These are phyloP conservation scores for Lecanoromycetidae sp. DNA, from an alignment of 2,329 filamentous ascomycete genomes.

Conservation along the genomic window DNA sequence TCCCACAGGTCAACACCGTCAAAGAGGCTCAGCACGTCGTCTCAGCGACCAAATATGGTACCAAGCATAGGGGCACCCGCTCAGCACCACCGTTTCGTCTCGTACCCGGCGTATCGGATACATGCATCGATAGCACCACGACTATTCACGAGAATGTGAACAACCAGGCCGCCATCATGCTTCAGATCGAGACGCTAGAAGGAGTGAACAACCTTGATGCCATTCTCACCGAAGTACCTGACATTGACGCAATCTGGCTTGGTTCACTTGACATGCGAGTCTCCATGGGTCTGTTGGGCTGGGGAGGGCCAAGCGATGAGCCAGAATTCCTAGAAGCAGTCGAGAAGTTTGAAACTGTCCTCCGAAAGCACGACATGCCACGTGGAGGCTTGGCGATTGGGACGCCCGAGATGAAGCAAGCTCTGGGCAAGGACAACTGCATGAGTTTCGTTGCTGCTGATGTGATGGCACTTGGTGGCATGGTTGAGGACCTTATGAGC, in stretches of 20 bases:
- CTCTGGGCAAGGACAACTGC: not conserved
- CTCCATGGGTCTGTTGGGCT: slow-evolving; percentile 26
- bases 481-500: not conserved
- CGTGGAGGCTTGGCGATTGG: not conserved
- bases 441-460: not conserved
- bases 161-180: slow-evolving; percentile 37
- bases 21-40: slow-evolving; percentile 34
- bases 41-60: slow-evolving; percentile 35
- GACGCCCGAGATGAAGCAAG: not conserved
- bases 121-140: slow-evolving; percentile 23
- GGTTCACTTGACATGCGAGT: slow-evolving; percentile 35
- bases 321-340: slow-evolving; percentile 33
- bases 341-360: slow-evolving; percentile 28
- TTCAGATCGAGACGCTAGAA: slow-evolving; percentile 36
- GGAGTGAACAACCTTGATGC: slow-evolving; percentile 39
- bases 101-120: slow-evolving; percentile 32
- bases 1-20: slow-evolving; percentile 39
- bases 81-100: slow-evolving; percentile 37
- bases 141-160: slow-evolving; percentile 33
- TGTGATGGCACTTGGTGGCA: not conserved
- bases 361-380: slow-evolving; percentile 39
- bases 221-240: slow-evolving; percentile 35
- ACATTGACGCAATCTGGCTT: slow-evolving; percentile 39
- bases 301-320: slow-evolving; percentile 26
- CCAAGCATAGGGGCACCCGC: slow-evolving; percentile 30